A percentile compares a stretch with the other conserved stretches of the same genome.
Conservation (phyloP, 2,329 filamentous ascomycete genomes). For the Phyllosticta ampelicida region DNA sequence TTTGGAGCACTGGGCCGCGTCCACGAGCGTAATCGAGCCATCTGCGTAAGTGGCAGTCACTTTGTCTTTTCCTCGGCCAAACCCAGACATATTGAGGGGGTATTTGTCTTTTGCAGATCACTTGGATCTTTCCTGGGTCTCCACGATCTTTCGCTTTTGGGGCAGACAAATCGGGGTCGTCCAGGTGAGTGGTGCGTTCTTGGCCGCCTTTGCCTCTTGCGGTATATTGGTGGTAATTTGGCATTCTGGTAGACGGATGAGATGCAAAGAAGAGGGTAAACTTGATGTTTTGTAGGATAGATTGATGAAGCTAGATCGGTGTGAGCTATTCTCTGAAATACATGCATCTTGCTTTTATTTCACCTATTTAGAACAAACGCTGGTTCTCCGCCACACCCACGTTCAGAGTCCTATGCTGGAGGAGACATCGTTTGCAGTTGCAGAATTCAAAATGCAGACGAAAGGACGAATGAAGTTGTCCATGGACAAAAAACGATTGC, state of each 20-base stretch:
- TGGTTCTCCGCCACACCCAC: background rate
- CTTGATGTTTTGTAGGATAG: background rate
- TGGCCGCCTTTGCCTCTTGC: background rate
- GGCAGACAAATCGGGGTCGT: background rate
- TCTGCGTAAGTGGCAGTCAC: constrained; percentile 24
- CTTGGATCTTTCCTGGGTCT: background rate
- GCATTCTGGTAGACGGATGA: background rate
- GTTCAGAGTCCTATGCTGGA: background rate
- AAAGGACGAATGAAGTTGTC: no score
- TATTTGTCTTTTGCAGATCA: background rate
- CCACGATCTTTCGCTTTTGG: background rate
- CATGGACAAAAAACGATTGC: no score
- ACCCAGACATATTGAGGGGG: constrained; percentile 30
- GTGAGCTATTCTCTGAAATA: background rate
- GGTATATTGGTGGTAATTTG: background rate
- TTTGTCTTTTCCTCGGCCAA: constrained; percentile 35
- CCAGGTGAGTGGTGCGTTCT: background rate
- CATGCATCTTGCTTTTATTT: no score
- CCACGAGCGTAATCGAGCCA: constrained; percentile 32
- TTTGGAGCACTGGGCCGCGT: constrained; percentile 36
- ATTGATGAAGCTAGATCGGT: background rate
- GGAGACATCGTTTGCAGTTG: background rate
- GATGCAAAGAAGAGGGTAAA: background rate
- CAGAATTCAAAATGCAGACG: background rate
- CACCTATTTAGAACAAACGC: background rate